Base-by-base conservation (phyloP, 768 basidiomycete genomes). In the Hortiboletus flavorubellus region DNA sequence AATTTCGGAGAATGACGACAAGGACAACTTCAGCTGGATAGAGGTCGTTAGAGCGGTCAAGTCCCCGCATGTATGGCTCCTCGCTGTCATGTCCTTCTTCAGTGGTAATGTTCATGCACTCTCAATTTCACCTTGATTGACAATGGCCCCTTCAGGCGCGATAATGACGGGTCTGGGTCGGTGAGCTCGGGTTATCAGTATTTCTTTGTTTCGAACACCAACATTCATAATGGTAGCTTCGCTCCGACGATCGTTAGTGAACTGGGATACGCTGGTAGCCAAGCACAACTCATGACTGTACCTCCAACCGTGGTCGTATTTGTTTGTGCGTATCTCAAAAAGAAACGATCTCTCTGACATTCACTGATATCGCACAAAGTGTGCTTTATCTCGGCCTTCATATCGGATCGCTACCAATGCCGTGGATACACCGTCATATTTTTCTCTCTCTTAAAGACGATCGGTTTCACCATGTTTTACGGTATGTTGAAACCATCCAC, bases 231-330 rank as follows among this genome's bases (percentile, higher is more conserved):
- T 5, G 37, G 16, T 38, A 38, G 37, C 37, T 38, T 38, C 37
- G 37, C 16, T n/a, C 37, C 37, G 4, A 38, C 85, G 8, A 88
- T 92, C 69, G 80, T 91, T 4, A 73, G 80, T 37, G 73, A 76
- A 10, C 76, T 87, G 2, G 86, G 85, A 31, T 86, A 79, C 64
- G 75, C 75, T 2, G 75, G 78, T 0, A 72, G 78, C 30, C 66
- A 73, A n/a, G 80, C 83, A 2, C 84, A 87, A 60, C 72, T 89
- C 1, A 82, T 84, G 76, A 83, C 79, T n/a, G 84, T 86, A 1
- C 76, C 76, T 10, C 48, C 48, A 15, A 39, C 30, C 18, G 48
- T 29, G 6, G 37, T 39, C 11, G 29, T 8, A 9, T 49, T 39
- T n/a, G 33, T 29, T 37, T 2, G 78, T 76, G 60, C 72, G 85